These are phyloP conservation scores for Mycena crocata DNA, from an alignment of 768 basidiomycete genomes.

Conservation along the genomic window DNA sequence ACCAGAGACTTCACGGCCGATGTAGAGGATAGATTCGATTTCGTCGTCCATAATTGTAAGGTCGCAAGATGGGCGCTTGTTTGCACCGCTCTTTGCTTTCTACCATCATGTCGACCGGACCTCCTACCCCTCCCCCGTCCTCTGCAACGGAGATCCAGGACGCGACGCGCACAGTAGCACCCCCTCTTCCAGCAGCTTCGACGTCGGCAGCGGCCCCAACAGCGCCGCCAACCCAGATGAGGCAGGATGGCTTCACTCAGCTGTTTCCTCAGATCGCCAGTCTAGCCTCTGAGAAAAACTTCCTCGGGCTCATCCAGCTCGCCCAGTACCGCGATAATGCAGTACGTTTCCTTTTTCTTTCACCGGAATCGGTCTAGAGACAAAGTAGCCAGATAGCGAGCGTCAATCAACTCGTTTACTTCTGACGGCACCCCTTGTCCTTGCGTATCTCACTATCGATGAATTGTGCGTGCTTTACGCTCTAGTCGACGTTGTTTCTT, in stretches of 20 bases:
- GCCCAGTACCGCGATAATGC: slow-evolving; percentile 67
- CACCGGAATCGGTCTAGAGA: slow-evolving; percentile 7
- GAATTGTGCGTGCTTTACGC: slow-evolving; percentile 60
- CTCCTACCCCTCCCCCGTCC: slow-evolving; percentile 73
- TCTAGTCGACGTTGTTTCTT: neutral
- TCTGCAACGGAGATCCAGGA: slow-evolving; percentile 68
- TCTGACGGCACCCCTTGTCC: slow-evolving; percentile 68
- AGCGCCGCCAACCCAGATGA: slow-evolving; percentile 29
- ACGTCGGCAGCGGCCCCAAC: slow-evolving; percentile 30
- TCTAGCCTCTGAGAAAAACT: slow-evolving; percentile 58
- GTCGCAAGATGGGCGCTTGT: slow-evolving; percentile 37
- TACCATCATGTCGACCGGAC: slow-evolving; percentile 62
- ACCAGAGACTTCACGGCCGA: slow-evolving; percentile 94
- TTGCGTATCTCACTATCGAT: slow-evolving; percentile 73
- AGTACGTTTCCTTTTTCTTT: slow-evolving; percentile 49
- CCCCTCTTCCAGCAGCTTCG: slow-evolving; percentile 28
- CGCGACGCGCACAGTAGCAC: slow-evolving; percentile 51
- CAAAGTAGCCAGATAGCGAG: slow-evolving; percentile 52
- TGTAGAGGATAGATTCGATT: slow-evolving; percentile 90
- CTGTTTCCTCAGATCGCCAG: slow-evolving; percentile 59
- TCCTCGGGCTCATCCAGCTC: slow-evolving; percentile 52
- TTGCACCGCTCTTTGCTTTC: slow-evolving; percentile 40
- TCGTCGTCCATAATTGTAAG: slow-evolving; percentile 65
- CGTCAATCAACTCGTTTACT: slow-evolving; percentile 59
- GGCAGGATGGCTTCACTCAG: slow-evolving; percentile 55